Conservation (phyloP, 108 stramenopile species). For the Pseudonitzschia pungens region DNA sequence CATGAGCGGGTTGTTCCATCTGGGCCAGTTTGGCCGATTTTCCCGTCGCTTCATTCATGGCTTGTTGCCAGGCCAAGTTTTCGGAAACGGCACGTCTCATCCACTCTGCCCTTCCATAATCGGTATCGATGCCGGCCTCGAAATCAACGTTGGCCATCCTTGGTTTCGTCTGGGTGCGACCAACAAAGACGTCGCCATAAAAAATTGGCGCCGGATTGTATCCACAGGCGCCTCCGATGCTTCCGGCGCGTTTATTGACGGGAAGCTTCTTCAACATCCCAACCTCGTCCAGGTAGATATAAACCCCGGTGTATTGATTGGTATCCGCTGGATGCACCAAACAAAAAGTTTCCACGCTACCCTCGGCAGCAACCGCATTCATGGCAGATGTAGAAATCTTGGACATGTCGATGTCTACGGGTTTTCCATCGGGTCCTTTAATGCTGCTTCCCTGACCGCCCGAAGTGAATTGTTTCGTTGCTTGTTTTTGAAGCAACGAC, state of each 20-base stretch:
- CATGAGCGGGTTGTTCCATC: conserved; percentile 38
- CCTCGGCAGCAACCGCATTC: conserved; percentile 59
- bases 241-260: conserved; percentile 53
- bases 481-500: conserved; percentile 60
- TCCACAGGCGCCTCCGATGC: conserved; percentile 55
- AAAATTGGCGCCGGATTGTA: conserved; percentile 79
- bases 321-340: conserved; percentile 67
- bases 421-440: neutral
- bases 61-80: conserved; percentile 63
- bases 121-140: conserved; percentile 46
- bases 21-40: conserved; percentile 23
- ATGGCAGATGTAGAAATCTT: conserved; percentile 51
- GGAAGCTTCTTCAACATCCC: conserved; percentile 80
- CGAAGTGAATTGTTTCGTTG: conserved; percentile 33
- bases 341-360: conserved; percentile 72
- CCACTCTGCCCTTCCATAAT: conserved; percentile 53
- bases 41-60: conserved; percentile 58
- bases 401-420: conserved; percentile 6
- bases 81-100: conserved; percentile 61
- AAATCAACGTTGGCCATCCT: conserved; percentile 44
- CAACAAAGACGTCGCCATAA: conserved; percentile 83
- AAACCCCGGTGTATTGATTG: conserved; percentile 60
- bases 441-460: conserved; percentile 15
- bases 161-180: conserved; percentile 50
- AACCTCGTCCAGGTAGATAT: conserved; percentile 84